phyloP scores from a whole-genome alignment of 495 filamentous ascomycete species.

The Baudoinia panamericana region DNA sequence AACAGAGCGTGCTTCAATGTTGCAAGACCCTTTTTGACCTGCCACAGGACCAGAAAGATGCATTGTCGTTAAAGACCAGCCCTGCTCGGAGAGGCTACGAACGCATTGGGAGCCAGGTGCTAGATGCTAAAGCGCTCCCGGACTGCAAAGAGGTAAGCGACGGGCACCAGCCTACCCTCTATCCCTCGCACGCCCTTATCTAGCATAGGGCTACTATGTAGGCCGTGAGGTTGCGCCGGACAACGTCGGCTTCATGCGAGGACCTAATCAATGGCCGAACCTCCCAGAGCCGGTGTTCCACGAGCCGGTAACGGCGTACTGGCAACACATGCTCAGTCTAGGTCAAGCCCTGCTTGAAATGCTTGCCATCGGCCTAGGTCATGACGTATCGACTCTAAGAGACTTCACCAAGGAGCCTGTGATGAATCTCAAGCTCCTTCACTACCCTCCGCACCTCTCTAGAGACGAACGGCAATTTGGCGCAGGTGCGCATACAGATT shows the following conservation, averaged over 20 bases:
- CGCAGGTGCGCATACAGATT: conserved; percentile 31
- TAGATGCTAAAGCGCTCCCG: conserved; percentile 25
- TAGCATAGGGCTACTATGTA: conserved; percentile 27
- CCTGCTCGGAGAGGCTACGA: conserved; percentile 32
- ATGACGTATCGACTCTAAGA: conserved; percentile 29
- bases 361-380: conserved; percentile 31
- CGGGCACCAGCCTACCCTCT: not conserved
- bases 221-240: conserved; percentile 24
- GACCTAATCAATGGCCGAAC: conserved; percentile 40
- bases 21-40: conserved; percentile 25
- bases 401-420: conserved; percentile 35
- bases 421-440: conserved; percentile 34
- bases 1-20: conserved; percentile 20
- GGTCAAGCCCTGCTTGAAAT: conserved; percentile 28
- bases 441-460: conserved; percentile 29
- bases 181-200: no score
- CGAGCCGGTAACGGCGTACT: conserved; percentile 37
- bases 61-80: conserved; percentile 25
- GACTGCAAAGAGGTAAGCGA: conserved; percentile 31
- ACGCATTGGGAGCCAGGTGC: conserved; percentile 21
- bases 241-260: conserved; percentile 20
- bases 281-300: conserved; percentile 36
- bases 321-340: conserved; percentile 28
- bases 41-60: conserved; percentile 28
- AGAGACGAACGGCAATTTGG: conserved; percentile 33